Evolutionary conservation across 2,329 filamentous ascomycete species (phyloP).

Genomic region (Aaosphaeria pasadenensis): DNA sequence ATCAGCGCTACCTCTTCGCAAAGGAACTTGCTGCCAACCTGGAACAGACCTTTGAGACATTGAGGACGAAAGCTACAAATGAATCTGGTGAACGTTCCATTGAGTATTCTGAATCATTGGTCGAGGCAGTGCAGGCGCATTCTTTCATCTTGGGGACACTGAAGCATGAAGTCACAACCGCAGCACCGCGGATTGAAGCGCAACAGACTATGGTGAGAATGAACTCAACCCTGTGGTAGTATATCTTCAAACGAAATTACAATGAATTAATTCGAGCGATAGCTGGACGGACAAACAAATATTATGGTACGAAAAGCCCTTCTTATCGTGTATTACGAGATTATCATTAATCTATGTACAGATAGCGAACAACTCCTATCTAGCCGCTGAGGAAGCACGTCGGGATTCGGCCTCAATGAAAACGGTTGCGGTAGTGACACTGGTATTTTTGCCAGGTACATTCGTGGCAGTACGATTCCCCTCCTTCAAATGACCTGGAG

Average conservation of each 20-base stretch:
- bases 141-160: constrained; percentile 1
- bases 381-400: constrained; percentile 1
- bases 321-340: background rate
- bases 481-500: background rate
- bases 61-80: background rate
- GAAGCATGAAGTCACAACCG: constrained; percentile 1
- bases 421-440: constrained; percentile 38
- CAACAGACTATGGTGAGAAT: constrained; percentile 2
- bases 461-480: constrained; percentile 30
- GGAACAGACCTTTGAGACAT: constrained; percentile 1
- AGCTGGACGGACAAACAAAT: constrained; percentile 1
- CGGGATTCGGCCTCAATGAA: constrained; percentile 35
- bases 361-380: constrained; percentile 1
- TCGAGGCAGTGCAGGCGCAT: constrained; percentile 1
- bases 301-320: background rate
- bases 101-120: constrained; percentile 2
- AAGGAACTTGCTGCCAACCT: constrained; percentile 1
- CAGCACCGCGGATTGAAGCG: constrained; percentile 2
- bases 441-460: constrained; percentile 40
- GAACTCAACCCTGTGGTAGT: background rate
- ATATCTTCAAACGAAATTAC: background rate
- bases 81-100: background rate
- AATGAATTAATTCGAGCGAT: background rate
- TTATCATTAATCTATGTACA: background rate
- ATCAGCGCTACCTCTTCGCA: constrained; percentile 3